Conservation (phyloP, 495 filamentous ascomycete genomes). For the Aspergillus egyptiacus region DNA sequence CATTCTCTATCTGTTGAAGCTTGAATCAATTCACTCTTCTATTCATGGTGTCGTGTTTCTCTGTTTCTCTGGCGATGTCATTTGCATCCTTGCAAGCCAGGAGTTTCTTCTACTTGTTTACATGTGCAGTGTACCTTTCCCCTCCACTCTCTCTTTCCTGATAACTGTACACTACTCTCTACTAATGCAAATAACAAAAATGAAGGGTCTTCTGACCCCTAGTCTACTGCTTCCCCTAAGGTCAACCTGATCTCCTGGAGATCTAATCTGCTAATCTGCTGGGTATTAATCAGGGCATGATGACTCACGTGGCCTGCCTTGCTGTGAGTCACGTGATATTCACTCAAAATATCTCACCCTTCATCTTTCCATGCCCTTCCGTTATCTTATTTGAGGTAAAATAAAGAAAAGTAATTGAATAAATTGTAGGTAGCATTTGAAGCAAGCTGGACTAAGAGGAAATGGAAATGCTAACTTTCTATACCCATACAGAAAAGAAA, state of each 20-base stretch:
- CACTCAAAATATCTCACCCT: neutral
- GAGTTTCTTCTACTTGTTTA: neutral
- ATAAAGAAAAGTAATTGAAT: too few species aligned
- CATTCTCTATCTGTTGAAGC: neutral
- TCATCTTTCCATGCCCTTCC: too few species aligned
- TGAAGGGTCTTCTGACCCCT: neutral
- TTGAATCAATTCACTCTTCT: neutral
- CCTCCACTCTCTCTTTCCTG: neutral
- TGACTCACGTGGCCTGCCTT: slow-evolving; percentile 9
- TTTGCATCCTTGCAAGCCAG: too few species aligned
- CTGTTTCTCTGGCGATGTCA: neutral
- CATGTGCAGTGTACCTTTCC: neutral
- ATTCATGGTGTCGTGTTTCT: neutral
- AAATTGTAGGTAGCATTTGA: too few species aligned
- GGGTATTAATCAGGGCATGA: slow-evolving; percentile 13
- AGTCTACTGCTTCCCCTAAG: neutral
- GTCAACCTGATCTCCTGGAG: too few species aligned
- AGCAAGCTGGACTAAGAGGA: too few species aligned
- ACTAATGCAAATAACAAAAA: neutral
- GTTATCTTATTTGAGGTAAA: too few species aligned
- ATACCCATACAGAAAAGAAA: too few species aligned
- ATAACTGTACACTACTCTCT: neutral
- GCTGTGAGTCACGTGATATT: slow-evolving; percentile 8
- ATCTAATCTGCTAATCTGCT: too few species aligned
- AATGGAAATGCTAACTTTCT: too few species aligned